These are phyloP conservation scores for Penicillium robsamsonii DNA, from an alignment of 495 filamentous ascomycete genomes.

Conservation along the genomic window DNA sequence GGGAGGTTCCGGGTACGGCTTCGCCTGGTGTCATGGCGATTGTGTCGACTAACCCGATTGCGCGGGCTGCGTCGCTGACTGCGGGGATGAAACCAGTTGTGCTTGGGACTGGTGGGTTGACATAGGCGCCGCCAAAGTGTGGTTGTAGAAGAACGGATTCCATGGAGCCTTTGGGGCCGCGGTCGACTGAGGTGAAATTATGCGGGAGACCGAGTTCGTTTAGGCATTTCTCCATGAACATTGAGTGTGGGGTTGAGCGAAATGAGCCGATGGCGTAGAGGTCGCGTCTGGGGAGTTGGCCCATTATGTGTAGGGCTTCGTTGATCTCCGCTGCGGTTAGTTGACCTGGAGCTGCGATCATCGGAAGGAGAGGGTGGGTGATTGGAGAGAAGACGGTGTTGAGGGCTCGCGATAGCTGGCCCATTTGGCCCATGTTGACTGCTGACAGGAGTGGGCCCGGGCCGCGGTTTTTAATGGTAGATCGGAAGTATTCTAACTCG, in stretches of 20 bases:
- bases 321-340: conserved; percentile 83
- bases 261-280: conserved; percentile 77
- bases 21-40: conserved; percentile 57
- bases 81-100: conserved; percentile 55
- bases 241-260: conserved; percentile 67
- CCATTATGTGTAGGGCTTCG: conserved; percentile 71
- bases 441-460: conserved; percentile 71
- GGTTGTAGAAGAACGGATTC: conserved; percentile 66
- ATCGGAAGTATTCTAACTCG: conserved; percentile 83
- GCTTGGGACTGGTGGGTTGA: conserved; percentile 64
- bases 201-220: conserved; percentile 85
- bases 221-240: conserved; percentile 85
- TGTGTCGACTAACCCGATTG: conserved; percentile 77
- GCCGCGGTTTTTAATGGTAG: conserved; percentile 64
- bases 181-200: conserved; percentile 71
- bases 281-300: conserved; percentile 73
- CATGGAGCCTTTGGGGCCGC: conserved; percentile 59
- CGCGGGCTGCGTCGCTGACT: conserved; percentile 67
- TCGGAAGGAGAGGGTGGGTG: conserved; percentile 77
- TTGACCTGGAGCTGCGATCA: conserved; percentile 82
- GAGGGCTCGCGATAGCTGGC: conserved; percentile 74
- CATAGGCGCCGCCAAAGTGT: conserved; percentile 74
- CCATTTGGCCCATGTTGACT: conserved; percentile 81
- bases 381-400: conserved; percentile 85
- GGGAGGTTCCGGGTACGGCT: conserved; percentile 32